A percentile compares a stretch with the other conserved stretches of the same genome.
phyloP scores from a whole-genome alignment of 176 grass and related monocot species.

The Zizania latifolia region DNA sequence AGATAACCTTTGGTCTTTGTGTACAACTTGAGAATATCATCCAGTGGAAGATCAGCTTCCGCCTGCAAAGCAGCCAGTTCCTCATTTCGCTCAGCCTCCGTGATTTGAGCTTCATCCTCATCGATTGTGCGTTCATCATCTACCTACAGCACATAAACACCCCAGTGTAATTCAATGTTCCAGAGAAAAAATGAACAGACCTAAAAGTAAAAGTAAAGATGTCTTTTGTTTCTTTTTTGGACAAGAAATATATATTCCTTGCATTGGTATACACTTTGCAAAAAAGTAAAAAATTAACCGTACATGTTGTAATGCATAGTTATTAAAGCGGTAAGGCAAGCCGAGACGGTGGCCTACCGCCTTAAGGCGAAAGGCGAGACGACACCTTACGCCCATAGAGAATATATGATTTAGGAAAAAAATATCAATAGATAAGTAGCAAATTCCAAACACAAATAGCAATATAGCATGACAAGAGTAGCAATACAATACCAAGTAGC shows the following conservation, averaged over 20 bases:
- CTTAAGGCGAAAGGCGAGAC: too few species aligned
- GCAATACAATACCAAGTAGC: too few species aligned
- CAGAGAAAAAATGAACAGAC: not conserved
- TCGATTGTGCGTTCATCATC: slow-evolving; percentile 89
- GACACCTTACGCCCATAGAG: too few species aligned
- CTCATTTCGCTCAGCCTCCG: slow-evolving; percentile 64
- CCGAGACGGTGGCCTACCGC: too few species aligned
- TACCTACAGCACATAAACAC: slow-evolving; percentile 46
- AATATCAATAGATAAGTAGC: too few species aligned
- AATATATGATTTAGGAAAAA: too few species aligned
- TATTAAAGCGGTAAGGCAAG: too few species aligned
- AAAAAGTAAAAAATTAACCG: too few species aligned
- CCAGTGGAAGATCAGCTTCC: slow-evolving; percentile 87
- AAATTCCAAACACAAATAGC: too few species aligned
- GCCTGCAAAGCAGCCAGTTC: slow-evolving; percentile 79
- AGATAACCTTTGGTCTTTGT: slow-evolving; percentile 36
- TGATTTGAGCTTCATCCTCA: slow-evolving; percentile 94
- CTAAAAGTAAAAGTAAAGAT: not conserved
- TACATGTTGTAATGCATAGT: too few species aligned
- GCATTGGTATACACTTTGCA: not conserved
- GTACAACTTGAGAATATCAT: slow-evolving; percentile 62
- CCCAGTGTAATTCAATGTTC: not conserved
- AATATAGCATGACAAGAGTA: not conserved
- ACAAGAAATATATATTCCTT: not conserved
- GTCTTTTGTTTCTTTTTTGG: not conserved